A percentile compares a stretch with the other conserved stretches of the same genome.
These are phyloP conservation scores for Ceriops tagal DNA, from an alignment of 345 rosid genomes.

Conservation along the genomic window DNA sequence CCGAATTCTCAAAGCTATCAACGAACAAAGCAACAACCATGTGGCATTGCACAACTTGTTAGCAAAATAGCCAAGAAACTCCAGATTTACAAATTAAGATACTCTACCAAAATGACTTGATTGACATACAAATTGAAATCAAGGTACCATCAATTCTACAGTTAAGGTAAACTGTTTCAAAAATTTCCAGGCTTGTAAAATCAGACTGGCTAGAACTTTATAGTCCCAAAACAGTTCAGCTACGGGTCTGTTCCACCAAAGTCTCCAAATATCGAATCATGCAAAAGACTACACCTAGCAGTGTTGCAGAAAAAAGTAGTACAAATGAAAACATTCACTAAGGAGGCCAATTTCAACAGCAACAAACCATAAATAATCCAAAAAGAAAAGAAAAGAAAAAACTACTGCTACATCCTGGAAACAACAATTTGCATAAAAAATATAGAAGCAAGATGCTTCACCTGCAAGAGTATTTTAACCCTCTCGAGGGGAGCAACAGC, in stretches of 20 bases:
- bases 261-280: no score
- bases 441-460: constrained; percentile 17
- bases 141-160: background rate
- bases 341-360: no score
- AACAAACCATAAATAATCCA: background rate
- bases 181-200: background rate
- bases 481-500: constrained; percentile 93
- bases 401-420: background rate
- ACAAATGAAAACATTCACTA: no score
- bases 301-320: no score
- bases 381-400: background rate
- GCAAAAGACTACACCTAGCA: no score
- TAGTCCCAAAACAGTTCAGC: background rate
- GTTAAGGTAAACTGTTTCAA: background rate
- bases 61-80: no score
- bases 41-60: background rate
- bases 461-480: constrained; percentile 88
- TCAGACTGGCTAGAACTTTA: background rate
- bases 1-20: background rate
- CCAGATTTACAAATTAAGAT: background rate
- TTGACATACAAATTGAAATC: background rate
- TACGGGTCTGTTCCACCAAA: no score
- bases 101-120: background rate
- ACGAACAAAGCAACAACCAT: background rate
- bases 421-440: background rate